phyloP scores from a whole-genome alignment of 345 rosid genomes.

The Salix udensis region DNA sequence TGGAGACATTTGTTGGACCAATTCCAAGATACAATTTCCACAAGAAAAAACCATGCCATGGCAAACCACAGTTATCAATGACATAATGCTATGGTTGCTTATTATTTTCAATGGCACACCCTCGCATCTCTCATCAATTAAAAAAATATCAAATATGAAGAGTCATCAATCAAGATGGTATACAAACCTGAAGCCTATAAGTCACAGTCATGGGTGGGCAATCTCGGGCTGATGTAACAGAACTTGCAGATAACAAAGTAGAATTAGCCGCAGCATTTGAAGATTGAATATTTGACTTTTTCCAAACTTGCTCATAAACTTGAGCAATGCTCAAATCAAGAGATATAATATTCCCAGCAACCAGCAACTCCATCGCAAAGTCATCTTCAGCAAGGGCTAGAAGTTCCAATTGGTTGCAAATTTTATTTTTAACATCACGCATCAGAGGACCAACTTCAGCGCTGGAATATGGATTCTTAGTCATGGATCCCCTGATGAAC shows the following conservation, averaged over 20 bases:
- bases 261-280: constrained; percentile 55
- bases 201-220: constrained; percentile 94
- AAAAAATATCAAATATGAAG: neutral
- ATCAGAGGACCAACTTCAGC: constrained; percentile 95
- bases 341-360: constrained; percentile 95
- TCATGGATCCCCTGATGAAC: constrained; percentile 98
- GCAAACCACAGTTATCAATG: neutral
- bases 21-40: neutral
- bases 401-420: constrained; percentile 89
- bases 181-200: constrained; percentile 92
- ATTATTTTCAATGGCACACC: neutral
- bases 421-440: constrained; percentile 98
- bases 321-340: constrained; percentile 95
- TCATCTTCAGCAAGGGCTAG: constrained; percentile 91
- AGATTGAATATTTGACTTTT: constrained; percentile 78
- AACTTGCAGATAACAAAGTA: constrained; percentile 55
- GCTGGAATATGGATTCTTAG: constrained; percentile 96
- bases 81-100: neutral
- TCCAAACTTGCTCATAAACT: constrained; percentile 99
- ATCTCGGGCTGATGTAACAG: constrained; percentile 61
- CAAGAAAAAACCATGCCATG: neutral
- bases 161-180: neutral
- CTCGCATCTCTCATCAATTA: neutral
- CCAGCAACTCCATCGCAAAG: constrained; percentile 92
- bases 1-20: too few species aligned